Evolutionary conservation across 2,329 filamentous ascomycete genomes (phyloP).

Genomic region (Drechslera avenae): DNA sequence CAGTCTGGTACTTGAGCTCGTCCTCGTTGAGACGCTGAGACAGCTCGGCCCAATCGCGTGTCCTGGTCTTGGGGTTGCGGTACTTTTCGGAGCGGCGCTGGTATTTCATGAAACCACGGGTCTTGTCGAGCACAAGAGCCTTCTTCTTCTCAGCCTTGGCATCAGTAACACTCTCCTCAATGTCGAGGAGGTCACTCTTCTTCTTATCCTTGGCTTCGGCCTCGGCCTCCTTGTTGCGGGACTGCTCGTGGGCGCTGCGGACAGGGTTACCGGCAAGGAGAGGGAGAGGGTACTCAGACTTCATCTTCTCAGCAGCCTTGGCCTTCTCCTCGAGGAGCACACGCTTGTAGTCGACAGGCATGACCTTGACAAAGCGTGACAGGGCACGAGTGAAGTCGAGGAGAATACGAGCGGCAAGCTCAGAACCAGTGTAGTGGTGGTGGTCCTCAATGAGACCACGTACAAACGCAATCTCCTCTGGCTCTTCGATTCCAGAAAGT

Average conservation of each 20-base stretch:
- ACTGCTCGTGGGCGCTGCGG: constrained; percentile 58
- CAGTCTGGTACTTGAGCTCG: constrained; percentile 94
- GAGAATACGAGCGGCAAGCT: constrained; percentile 88
- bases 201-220: constrained; percentile 69
- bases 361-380: constrained; percentile 87
- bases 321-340: constrained; percentile 83
- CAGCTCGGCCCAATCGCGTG: constrained; percentile 92
- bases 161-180: constrained; percentile 89
- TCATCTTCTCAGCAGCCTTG: constrained; percentile 84
- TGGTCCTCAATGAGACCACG: constrained; percentile 94
- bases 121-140: constrained; percentile 95
- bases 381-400: constrained; percentile 95
- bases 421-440: constrained; percentile 96
- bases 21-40: constrained; percentile 87
- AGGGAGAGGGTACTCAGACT: constrained; percentile 80
- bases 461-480: constrained; percentile 85
- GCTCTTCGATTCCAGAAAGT: constrained; percentile 80
- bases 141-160: constrained; percentile 86
- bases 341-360: constrained; percentile 95
- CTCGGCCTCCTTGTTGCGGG: constrained; percentile 61
- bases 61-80: constrained; percentile 79
- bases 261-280: constrained; percentile 70
- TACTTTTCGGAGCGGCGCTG: constrained; percentile 92
- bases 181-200: constrained; percentile 73
- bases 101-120: constrained; percentile 97